Evolutionary conservation across 2,329 filamentous ascomycete species (phyloP).

Genomic region (Amylocarpus encephaloides): DNA sequence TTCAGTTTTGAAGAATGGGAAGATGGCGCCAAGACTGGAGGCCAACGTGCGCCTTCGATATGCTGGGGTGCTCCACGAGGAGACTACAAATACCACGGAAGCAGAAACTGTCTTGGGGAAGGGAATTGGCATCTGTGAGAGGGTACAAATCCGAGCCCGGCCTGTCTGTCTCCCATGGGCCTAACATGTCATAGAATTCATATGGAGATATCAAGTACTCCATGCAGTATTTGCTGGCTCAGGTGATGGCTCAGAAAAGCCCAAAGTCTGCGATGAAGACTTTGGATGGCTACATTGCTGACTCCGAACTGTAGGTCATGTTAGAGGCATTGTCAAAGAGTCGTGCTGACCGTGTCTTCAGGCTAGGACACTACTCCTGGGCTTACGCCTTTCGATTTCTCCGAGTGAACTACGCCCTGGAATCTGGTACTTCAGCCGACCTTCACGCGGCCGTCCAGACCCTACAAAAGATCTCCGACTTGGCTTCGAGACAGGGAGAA

Average conservation of each 20-base stretch:
- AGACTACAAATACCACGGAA: conserved; percentile 70
- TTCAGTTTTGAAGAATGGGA: conserved; percentile 55
- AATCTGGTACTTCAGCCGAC: conserved; percentile 55
- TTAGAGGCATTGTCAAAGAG: neutral
- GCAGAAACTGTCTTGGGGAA: conserved; percentile 67
- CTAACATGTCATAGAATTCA: conserved; percentile 39
- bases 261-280: conserved; percentile 67
- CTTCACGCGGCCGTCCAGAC: conserved; percentile 59
- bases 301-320: conserved; percentile 55
- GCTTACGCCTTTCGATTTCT: conserved; percentile 71
- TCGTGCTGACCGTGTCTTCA: conserved; percentile 1
- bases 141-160: conserved; percentile 39
- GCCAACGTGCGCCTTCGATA: conserved; percentile 65
- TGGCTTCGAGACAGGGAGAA: conserved; percentile 56
- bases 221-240: conserved; percentile 67
- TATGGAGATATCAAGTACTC: conserved; percentile 66
- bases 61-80: conserved; percentile 61
- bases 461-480: conserved; percentile 53
- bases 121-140: conserved; percentile 63
- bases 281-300: conserved; percentile 61
- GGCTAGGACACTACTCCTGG: conserved; percentile 62
- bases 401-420: conserved; percentile 62
- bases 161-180: conserved; percentile 2
- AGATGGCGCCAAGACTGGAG: conserved; percentile 58
- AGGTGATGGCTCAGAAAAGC: conserved; percentile 64